Conservation (phyloP, 306 rosid genomes). For the Cyclanthera cordifolia region DNA sequence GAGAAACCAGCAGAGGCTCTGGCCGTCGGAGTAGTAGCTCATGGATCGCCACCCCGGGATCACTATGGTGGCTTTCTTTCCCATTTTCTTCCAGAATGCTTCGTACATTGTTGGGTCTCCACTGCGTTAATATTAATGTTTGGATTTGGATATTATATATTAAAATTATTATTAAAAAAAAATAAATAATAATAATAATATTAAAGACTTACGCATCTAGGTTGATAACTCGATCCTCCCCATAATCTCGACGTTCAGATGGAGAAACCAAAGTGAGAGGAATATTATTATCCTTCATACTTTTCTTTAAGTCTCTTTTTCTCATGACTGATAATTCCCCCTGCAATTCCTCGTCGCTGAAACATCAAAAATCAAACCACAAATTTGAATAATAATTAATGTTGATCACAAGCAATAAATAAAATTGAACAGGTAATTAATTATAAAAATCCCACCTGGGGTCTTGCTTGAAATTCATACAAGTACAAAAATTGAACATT, state of each 20-base stretch:
- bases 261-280: conserved; percentile 20
- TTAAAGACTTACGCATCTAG: conserved; percentile 52
- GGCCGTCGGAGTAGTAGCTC: conserved; percentile 54
- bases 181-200: no score
- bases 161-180: no score
- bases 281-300: not conserved
- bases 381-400: not conserved
- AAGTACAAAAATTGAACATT: conserved; percentile 8
- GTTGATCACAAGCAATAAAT: not conserved
- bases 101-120: conserved; percentile 80
- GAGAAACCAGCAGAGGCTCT: conserved; percentile 63
- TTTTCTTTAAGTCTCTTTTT: not conserved
- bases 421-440: no score
- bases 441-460: not conserved
- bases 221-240: conserved; percentile 34
- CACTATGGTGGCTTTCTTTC: conserved; percentile 43
- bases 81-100: conserved; percentile 49
- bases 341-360: not conserved
- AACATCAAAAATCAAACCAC: not conserved
- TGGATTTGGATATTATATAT: no score
- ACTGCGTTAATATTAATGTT: no score
- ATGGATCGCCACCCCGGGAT: conserved; percentile 67
- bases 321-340: not conserved
- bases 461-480: not conserved
- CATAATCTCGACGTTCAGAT: conserved; percentile 19